Conservation (phyloP, 2,329 filamentous ascomycete genomes). For the Alternaria postmessia region DNA sequence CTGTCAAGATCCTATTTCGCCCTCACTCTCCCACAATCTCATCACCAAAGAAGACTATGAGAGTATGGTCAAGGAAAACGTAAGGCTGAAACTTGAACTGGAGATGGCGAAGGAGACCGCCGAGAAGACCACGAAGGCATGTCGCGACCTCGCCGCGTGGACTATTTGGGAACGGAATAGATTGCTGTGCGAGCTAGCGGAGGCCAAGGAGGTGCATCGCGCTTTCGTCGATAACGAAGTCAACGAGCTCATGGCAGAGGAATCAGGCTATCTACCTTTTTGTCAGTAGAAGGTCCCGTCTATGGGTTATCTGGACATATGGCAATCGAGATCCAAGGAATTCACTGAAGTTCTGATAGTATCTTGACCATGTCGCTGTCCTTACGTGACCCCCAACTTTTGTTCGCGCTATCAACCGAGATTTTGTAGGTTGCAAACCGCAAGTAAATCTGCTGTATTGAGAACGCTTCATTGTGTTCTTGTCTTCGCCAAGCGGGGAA, state of each 20-base stretch:
- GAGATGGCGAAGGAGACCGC: neutral
- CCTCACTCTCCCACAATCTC: neutral
- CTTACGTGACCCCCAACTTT: neutral
- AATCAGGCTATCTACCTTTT: neutral
- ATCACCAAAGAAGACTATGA: neutral
- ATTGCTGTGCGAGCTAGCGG: neutral
- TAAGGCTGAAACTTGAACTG: neutral
- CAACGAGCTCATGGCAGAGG: conserved; percentile 1
- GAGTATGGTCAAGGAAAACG: neutral
- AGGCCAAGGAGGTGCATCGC: neutral
- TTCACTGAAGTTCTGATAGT: neutral
- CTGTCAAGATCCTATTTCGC: no score
- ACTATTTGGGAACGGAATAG: conserved; percentile 3
- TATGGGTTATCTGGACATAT: no score
- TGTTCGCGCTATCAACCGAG: neutral
- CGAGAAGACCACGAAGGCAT: neutral
- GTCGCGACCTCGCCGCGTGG: conserved; percentile 6
- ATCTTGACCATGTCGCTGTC: neutral
- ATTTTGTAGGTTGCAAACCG: neutral
- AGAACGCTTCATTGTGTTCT: no score
- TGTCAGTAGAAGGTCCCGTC: neutral
- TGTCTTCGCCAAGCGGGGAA: neutral
- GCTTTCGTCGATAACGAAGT: neutral
- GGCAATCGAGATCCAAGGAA: no score
- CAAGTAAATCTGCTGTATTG: no score